Percentiles rank a stretch among this genome's conserved stretches.
Evolutionary conservation across 441 rosid species (phyloP).

Genomic region (Eruca vesicaria): DNA sequence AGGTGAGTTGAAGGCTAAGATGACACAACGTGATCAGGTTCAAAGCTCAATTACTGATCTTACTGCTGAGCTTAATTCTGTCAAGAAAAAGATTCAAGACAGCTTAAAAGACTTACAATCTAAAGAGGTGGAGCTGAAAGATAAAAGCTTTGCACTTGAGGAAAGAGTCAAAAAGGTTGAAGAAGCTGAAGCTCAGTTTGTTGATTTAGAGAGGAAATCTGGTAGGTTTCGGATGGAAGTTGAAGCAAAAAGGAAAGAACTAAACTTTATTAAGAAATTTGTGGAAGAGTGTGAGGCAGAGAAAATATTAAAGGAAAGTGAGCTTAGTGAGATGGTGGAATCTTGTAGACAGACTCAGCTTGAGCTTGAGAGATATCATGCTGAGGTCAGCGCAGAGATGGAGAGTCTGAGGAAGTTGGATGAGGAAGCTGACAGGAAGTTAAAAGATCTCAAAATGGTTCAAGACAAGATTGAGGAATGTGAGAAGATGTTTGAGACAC

Average conservation of each 20-base stretch:
- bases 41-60: slow-evolving; percentile 32
- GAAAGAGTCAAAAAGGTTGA: not conserved
- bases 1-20: slow-evolving; percentile 18
- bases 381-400: not conserved
- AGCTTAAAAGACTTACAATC: slow-evolving; percentile 20
- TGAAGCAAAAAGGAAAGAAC: slow-evolving; percentile 8
- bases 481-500: slow-evolving; percentile 13
- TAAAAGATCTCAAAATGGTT: not conserved
- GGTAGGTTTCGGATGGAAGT: slow-evolving; percentile 11
- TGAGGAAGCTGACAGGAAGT: slow-evolving; percentile 3
- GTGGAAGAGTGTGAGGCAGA: slow-evolving; percentile 27
- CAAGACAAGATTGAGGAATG: not conserved
- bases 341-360: no score
- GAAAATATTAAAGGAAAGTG: slow-evolving; percentile 14
- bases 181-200: not conserved
- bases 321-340: not conserved
- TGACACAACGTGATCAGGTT: slow-evolving; percentile 28
- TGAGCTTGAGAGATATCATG: slow-evolving; percentile 1
- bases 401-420: not conserved
- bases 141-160: slow-evolving; percentile 17
- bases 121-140: slow-evolving; percentile 34
- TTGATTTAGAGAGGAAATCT: not conserved
- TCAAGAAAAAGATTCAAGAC: slow-evolving; percentile 23
- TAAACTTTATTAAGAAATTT: slow-evolving; percentile 6
- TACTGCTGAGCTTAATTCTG: slow-evolving; percentile 23